Evolutionary conservation across 192 early-diverging fungal genomes (phyloP).

Genomic region (Phycomyces nitens): DNA sequence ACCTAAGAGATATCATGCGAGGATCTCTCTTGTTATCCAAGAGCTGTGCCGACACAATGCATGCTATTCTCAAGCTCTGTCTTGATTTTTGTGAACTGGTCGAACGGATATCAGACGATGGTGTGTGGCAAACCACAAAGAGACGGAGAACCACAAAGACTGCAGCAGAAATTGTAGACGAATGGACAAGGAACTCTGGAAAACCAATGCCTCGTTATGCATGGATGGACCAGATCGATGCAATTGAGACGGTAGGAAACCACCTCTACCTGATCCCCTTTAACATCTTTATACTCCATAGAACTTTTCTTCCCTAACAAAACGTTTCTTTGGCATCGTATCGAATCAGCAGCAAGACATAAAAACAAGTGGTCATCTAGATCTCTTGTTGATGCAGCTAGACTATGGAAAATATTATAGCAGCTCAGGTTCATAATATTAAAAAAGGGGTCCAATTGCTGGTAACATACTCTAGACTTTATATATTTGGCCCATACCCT

Average conservation of each 20-base stretch:
- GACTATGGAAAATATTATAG: conserved; percentile 39
- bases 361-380: conserved; percentile 32
- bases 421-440: conserved; percentile 19
- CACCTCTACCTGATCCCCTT: background rate
- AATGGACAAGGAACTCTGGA: conserved; percentile 20
- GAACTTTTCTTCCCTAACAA: conserved; percentile 27
- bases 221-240: conserved; percentile 16
- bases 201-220: background rate
- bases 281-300: conserved; percentile 5
- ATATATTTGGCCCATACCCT: too few relatives aligned
- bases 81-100: conserved; percentile 26
- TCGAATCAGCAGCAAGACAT: conserved; percentile 19
- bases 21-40: conserved; percentile 36
- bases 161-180: conserved; percentile 21
- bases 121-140: conserved; percentile 11
- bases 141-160: conserved; percentile 13
- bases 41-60: conserved; percentile 20
- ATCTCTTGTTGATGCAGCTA: conserved; percentile 35
- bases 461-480: too few relatives aligned
- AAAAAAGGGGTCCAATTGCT: too few relatives aligned
- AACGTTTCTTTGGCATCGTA: conserved; percentile 27
- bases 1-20: conserved; percentile 27
- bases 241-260: conserved; percentile 31
- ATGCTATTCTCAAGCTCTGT: conserved; percentile 22
- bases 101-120: conserved; percentile 16